These are phyloP conservation scores for Geosmithia flava DNA, from an alignment of 2,329 filamentous ascomycete species.

Conservation along the genomic window DNA sequence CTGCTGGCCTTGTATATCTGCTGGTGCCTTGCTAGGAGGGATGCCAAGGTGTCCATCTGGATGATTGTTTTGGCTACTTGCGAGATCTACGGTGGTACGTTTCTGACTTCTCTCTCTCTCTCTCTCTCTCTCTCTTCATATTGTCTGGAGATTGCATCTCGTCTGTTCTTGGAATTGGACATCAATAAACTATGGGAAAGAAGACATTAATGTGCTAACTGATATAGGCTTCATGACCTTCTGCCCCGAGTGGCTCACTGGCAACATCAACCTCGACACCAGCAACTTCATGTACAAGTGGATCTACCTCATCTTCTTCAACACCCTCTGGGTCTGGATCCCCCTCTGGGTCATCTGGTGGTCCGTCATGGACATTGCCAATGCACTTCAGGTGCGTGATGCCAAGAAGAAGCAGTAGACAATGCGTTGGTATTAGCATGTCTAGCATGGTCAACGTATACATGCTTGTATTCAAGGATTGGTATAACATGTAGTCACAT, in stretches of 20 bases:
- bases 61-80: conserved; percentile 54
- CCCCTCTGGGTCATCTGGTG: conserved; percentile 47
- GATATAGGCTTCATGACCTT: conserved; percentile 55
- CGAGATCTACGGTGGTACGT: conserved; percentile 51
- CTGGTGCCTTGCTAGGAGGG: conserved; percentile 43
- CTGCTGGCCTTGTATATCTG: conserved; percentile 47
- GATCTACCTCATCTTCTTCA: conserved; percentile 59
- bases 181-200: background rate
- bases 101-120: background rate
- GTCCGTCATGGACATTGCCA: conserved; percentile 38
- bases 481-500: no score
- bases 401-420: conserved; percentile 17
- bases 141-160: background rate
- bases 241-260: conserved; percentile 55
- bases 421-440: background rate
- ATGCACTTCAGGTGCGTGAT: conserved; percentile 29
- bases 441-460: no score
- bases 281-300: conserved; percentile 58
- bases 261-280: conserved; percentile 47
- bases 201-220: no score
- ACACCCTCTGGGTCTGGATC: conserved; percentile 54
- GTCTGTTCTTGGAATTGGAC: background rate
- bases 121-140: background rate
- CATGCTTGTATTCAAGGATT: no score
- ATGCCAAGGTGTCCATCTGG: conserved; percentile 43